Percentiles rank a stretch among this genome's conserved stretches.
These are phyloP conservation scores for Hippophae gyantsensis DNA, from an alignment of 306 rosid genomes.

Conservation along the genomic window DNA sequence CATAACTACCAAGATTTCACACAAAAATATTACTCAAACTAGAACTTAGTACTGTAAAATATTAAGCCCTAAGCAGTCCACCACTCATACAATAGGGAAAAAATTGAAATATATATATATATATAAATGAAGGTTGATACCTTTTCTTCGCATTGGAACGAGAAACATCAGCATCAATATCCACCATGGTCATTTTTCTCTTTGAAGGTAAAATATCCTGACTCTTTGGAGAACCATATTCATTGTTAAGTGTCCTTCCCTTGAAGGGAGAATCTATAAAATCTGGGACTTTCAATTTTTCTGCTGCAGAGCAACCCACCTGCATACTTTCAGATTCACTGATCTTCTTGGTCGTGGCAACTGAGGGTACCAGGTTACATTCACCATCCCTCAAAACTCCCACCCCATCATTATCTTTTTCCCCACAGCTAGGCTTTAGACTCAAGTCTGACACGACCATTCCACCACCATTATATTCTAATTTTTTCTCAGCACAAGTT, in stretches of 20 bases:
- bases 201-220: constrained; percentile 32
- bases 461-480: constrained; percentile 8
- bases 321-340: constrained; percentile 19
- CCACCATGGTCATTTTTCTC: constrained; percentile 35
- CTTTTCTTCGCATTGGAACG: too few relatives aligned
- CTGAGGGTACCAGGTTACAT: constrained; percentile 12
- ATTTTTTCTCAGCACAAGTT: constrained; percentile 5
- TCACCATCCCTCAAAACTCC: constrained; percentile 11
- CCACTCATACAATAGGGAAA: too few relatives aligned
- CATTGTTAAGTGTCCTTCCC: constrained; percentile 14
- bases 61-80: too few relatives aligned
- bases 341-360: constrained; percentile 11
- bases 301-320: constrained; percentile 21
- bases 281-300: constrained; percentile 16
- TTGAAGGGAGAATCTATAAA: constrained; percentile 16
- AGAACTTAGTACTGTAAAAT: too few relatives aligned
- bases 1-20: too few relatives aligned
- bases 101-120: too few relatives aligned
- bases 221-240: constrained; percentile 18
- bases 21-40: too few relatives aligned
- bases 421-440: constrained; percentile 11
- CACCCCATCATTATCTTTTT: constrained; percentile 2
- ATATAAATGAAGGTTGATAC: too few relatives aligned
- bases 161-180: constrained; percentile 31
- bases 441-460: constrained; percentile 10